Percentiles rank a stretch among this genome's conserved stretches.
These are phyloP conservation scores for Hortaea werneckii DNA, from an alignment of 2,329 filamentous ascomycete genomes.

Conservation along the genomic window DNA sequence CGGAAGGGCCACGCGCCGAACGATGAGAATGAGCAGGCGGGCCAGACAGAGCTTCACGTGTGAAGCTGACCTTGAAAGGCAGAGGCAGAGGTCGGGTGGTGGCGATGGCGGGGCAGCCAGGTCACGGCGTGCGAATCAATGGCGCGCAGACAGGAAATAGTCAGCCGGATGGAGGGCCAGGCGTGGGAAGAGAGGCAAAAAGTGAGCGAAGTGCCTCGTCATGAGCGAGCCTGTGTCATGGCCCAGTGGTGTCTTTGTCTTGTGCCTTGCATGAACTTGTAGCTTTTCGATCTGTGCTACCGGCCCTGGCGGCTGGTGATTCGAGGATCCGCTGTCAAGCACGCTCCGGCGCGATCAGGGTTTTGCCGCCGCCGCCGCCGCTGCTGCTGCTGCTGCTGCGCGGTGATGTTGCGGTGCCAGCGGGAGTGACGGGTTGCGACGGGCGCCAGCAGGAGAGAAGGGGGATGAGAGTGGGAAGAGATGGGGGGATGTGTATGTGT, in stretches of 20 bases:
- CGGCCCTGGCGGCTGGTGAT: not conserved
- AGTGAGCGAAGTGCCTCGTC: not conserved
- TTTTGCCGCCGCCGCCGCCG: no score
- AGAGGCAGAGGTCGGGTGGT: not conserved
- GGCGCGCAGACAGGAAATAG: not conserved
- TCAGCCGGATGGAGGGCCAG: not conserved
- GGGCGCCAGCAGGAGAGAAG: no score
- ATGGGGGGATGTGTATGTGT: no score
- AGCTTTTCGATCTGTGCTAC: conserved; percentile 1
- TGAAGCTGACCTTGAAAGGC: conserved; percentile 1
- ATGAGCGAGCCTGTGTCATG: conserved; percentile 1
- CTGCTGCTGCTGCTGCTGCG: no score
- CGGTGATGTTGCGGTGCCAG: no score
- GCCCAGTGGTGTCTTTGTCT: conserved; percentile 1
- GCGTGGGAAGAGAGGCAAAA: no score
- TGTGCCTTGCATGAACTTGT: conserved; percentile 3
- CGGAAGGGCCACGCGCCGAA: conserved; percentile 6
- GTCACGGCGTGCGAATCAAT: not conserved
- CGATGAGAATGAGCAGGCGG: not conserved
- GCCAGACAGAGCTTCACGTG: conserved; percentile 2
- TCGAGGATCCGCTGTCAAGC: conserved; percentile 1
- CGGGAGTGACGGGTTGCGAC: no score
- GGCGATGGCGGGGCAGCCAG: not conserved
- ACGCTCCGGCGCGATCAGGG: not conserved
- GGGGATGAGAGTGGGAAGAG: no score